Base-by-base conservation (phyloP, 306 rosid genomes). In the Elaeagnus macrophylla region DNA sequence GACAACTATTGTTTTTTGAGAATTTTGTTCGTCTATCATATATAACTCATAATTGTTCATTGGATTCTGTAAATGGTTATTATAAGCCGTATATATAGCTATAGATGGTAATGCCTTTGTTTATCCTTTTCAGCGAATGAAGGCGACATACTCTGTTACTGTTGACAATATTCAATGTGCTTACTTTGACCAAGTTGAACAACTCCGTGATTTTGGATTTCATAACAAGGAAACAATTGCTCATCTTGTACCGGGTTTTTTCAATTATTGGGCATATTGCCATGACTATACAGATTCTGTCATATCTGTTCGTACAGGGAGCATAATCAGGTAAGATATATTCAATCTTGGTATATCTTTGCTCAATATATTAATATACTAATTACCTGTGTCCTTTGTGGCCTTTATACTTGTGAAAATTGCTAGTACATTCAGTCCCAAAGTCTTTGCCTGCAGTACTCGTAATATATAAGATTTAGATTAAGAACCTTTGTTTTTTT, bases 241-340 rank as follows among this genome's bases (percentile, higher is more conserved):
- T 69, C 88, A 76, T 51, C 95, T 91, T 41, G 96, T 91, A 65
- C 80, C 95, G 99, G 95, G 77, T 10, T 91, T 91, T 76, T 91
- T 91, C 83, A 64, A 75, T 67, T 87, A 91, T 66, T 91, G 99
- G 99, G 99, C 99, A 18, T 91, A 84, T 69, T 37, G 80, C 57
- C 99, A 91, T 73, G 99, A 91, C 64, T 91, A 86, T 37, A 74
- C 96, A 46, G 77, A 77, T 60, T 17, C 91, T 5, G 99, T 91
- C 52, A 67, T 91, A 72, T 91, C 99, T 48, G 83, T 91, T 7
- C 99, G 99, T 56, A 74, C 83, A 5, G 94, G 91, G 82, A 75
- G 69, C 58, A 66, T 79, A 67, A 65, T 87, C 75, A 91, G 96
- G 99, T 87, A 64, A 62, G 73, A 48, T 55, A 49, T 54, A 25